Evolutionary conservation across 2,329 filamentous ascomycete genomes (phyloP).

Genomic region (Biscogniauxia sp.): DNA sequence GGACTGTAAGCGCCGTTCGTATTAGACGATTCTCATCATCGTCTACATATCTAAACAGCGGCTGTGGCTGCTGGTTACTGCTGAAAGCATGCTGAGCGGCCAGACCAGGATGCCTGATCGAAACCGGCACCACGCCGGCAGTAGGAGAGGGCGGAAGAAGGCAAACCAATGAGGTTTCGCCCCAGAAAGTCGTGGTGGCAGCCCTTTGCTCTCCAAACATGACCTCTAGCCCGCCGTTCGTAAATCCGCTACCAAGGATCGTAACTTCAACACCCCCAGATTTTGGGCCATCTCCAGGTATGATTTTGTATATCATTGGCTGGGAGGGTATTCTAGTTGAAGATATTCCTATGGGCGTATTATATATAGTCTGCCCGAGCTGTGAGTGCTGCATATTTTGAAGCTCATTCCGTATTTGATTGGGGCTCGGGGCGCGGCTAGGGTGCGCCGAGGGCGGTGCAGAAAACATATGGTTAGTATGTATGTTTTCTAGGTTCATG

Average conservation of each 20-base stretch:
- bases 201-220: constrained; percentile 71
- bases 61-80: constrained; percentile 41
- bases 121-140: constrained; percentile 68
- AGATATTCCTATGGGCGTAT: constrained; percentile 47
- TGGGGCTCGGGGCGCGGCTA: constrained; percentile 77
- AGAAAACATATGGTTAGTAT: constrained; percentile 65
- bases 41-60: constrained; percentile 69
- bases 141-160: constrained; percentile 69
- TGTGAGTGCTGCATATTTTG: constrained; percentile 42
- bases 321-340: constrained; percentile 44
- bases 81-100: constrained; percentile 37
- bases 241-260: constrained; percentile 77
- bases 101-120: constrained; percentile 53
- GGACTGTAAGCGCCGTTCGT: constrained; percentile 62
- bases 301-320: constrained; percentile 75
- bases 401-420: constrained; percentile 46
- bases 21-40: constrained; percentile 68
- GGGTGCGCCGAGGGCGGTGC: constrained; percentile 70
- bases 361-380: constrained; percentile 44
- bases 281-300: constrained; percentile 78
- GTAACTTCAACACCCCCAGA: constrained; percentile 86
- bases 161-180: constrained; percentile 75
- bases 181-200: constrained; percentile 77
- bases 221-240: constrained; percentile 71
- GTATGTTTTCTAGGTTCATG: constrained; percentile 63